Percentiles rank a stretch among this genome's conserved stretches.
Conservation (phyloP, 2,329 filamentous ascomycete species). For the Talaromyces sp. region DNA sequence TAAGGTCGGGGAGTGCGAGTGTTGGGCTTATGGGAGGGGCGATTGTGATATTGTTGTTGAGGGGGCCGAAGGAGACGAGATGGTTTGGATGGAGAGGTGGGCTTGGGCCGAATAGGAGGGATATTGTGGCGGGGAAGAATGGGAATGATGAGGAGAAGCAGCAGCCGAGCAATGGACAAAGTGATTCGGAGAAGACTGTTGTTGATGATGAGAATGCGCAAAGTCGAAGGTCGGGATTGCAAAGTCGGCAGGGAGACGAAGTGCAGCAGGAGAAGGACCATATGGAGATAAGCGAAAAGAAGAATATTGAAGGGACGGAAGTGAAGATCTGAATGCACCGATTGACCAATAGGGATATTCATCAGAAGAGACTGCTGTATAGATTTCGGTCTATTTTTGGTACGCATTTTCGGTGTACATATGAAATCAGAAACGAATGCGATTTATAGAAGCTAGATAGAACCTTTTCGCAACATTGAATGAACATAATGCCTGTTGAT, state of each 20-base stretch:
- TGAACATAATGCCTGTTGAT: background rate
- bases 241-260: background rate
- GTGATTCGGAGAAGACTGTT: constrained; percentile 6
- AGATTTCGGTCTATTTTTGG: background rate
- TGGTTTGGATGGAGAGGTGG: constrained; percentile 64
- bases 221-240: no score
- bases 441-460: background rate
- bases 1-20: constrained; percentile 56
- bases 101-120: constrained; percentile 41
- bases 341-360: background rate
- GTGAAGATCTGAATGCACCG: background rate
- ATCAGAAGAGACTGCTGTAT: background rate
- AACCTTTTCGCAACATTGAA: background rate
- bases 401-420: background rate
- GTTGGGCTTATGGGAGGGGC: constrained; percentile 55
- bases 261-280: background rate
- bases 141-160: constrained; percentile 10
- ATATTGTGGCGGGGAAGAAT: constrained; percentile 4
- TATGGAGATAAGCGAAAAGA: background rate
- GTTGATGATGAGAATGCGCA: background rate
- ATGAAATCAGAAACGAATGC: background rate
- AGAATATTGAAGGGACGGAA: background rate
- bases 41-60: constrained; percentile 47
- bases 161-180: background rate
- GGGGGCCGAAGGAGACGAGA: constrained; percentile 57